phyloP scores from a whole-genome alignment of 2,329 filamentous ascomycete species.

The Fusarium kyushuense region DNA sequence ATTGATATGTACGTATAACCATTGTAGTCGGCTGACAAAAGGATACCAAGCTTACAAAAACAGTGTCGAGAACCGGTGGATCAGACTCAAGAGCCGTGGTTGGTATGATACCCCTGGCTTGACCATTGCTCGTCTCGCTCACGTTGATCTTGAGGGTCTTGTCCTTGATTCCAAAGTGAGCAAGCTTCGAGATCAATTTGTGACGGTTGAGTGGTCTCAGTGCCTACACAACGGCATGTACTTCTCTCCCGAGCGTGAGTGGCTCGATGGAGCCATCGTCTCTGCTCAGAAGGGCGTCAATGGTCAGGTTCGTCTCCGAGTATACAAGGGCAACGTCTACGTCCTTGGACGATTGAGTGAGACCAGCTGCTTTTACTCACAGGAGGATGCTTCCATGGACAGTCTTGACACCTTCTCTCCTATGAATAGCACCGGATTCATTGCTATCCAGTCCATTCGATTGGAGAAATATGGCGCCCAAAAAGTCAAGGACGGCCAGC shows the following conservation, averaged over 20 bases:
- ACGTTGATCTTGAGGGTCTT: conserved; percentile 65
- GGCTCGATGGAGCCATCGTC: conserved; percentile 59
- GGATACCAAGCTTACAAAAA: background rate
- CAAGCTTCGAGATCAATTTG: conserved; percentile 64
- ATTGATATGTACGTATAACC: conserved; percentile 59
- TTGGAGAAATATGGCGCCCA: conserved; percentile 61
- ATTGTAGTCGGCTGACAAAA: background rate
- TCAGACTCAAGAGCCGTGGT: conserved; percentile 58
- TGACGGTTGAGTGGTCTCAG: conserved; percentile 60
- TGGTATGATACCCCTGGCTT: conserved; percentile 32
- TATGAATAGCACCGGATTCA: conserved; percentile 77
- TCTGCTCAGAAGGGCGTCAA: conserved; percentile 64
- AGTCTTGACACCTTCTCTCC: conserved; percentile 70
- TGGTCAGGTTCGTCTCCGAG: conserved; percentile 54
- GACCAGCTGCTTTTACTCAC: conserved; percentile 64
- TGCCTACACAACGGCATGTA: conserved; percentile 63
- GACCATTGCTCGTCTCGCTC: conserved; percentile 47
- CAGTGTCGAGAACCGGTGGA: conserved; percentile 60
- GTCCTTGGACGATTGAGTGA: conserved; percentile 61
- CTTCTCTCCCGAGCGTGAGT: conserved; percentile 65
- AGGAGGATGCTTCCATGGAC: conserved; percentile 63
- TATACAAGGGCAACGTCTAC: conserved; percentile 64
- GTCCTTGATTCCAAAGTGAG: conserved; percentile 66
- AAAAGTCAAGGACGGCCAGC: conserved; percentile 53
- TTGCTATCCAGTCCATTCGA: conserved; percentile 56